Conservation (phyloP, 257 asterid genomes). For the Rhazya stricta region DNA sequence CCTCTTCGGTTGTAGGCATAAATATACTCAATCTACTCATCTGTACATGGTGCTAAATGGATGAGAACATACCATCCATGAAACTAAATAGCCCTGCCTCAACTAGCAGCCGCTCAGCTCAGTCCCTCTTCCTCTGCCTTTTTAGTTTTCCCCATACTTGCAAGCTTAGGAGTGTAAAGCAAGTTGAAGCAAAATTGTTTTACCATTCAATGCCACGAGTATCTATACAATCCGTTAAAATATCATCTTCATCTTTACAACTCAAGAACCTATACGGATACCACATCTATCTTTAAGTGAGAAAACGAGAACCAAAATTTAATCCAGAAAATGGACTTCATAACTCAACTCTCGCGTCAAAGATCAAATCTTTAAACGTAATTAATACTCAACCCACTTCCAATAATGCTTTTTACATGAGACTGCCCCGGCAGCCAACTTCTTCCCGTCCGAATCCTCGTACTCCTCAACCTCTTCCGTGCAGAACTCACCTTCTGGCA, state of each 20-base stretch:
- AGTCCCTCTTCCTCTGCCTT: not conserved
- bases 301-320: constrained; percentile 18
- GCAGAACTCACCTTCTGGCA: constrained; percentile 75
- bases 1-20: no score
- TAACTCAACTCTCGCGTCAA: constrained; percentile 38
- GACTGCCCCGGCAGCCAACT: constrained; percentile 55
- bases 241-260: not conserved
- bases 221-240: not conserved
- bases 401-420: constrained; percentile 85
- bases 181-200: not conserved
- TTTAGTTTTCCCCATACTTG: not conserved
- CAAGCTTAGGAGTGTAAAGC: not conserved
- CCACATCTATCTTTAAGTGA: not conserved
- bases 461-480: constrained; percentile 82
- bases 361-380: constrained; percentile 41
- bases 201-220: not conserved
- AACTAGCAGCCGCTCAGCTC: not conserved
- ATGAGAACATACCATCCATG: not conserved
- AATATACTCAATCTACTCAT: no score
- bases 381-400: constrained; percentile 72
- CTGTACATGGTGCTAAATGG: not conserved
- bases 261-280: not conserved
- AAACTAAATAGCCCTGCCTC: not conserved
- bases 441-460: constrained; percentile 33
- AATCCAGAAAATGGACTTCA: constrained; percentile 23